phyloP scores from a whole-genome alignment of 805 yeast genomes.

The Saturnispora halmiae region DNA sequence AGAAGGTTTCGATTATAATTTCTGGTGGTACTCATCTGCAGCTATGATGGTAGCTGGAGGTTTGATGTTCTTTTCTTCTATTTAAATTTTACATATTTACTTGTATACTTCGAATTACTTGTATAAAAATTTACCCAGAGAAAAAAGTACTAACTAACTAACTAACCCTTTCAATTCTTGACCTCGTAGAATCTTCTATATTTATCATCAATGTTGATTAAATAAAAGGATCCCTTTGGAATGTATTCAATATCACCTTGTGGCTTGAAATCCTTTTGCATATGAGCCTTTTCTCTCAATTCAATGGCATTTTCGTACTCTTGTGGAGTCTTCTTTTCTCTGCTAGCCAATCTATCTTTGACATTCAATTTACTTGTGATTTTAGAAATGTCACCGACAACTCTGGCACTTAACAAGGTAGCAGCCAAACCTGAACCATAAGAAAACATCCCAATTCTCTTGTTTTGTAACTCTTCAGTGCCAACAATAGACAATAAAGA shows the following conservation, averaged over 20 bases:
- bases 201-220: constrained; percentile 75
- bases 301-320: constrained; percentile 74
- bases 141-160: constrained; percentile 1
- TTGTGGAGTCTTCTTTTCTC: constrained; percentile 62
- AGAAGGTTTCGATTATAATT: constrained; percentile 33
- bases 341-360: constrained; percentile 53
- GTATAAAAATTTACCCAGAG: neutral
- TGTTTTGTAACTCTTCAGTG: constrained; percentile 61
- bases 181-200: constrained; percentile 75
- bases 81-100: neutral
- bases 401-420: constrained; percentile 68
- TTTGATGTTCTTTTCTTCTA: constrained; percentile 17
- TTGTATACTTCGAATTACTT: neutral
- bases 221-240: constrained; percentile 71
- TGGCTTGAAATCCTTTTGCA: constrained; percentile 73
- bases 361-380: constrained; percentile 61
- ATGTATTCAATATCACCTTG: constrained; percentile 67
- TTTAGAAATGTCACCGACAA: constrained; percentile 69
- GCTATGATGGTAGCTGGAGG: constrained; percentile 30
- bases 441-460: constrained; percentile 87
- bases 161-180: constrained; percentile 40
- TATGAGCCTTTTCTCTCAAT: constrained; percentile 83
- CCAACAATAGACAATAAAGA: constrained; percentile 74
- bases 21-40: constrained; percentile 50
- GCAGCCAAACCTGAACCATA: constrained; percentile 98